Conservation (phyloP, 2,329 filamentous ascomycete genomes). For the Alternaria sp. region DNA sequence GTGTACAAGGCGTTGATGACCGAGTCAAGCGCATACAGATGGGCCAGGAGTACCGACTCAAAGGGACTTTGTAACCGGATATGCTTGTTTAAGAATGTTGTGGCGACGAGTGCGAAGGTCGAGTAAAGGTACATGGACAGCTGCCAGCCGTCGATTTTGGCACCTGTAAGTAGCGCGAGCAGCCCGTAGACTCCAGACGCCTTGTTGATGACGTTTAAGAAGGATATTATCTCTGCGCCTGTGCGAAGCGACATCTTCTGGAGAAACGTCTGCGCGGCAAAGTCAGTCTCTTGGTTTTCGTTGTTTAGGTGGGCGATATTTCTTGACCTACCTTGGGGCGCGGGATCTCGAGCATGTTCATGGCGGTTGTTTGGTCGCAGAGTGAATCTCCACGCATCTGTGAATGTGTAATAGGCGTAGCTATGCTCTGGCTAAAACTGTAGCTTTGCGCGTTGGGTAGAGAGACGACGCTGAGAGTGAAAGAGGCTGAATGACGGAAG, state of each 20-base stretch:
- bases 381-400: constrained; percentile 6
- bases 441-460: constrained; percentile 10
- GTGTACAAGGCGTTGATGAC: constrained; percentile 84
- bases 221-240: constrained; percentile 82
- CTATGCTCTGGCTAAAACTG: constrained; percentile 31
- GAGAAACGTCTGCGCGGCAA: constrained; percentile 73
- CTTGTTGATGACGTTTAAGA: constrained; percentile 89
- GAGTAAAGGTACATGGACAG: constrained; percentile 93
- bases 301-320: constrained; percentile 10
- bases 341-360: constrained; percentile 50
- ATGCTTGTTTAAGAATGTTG: constrained; percentile 77
- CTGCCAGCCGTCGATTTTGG: constrained; percentile 81
- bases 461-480: constrained; percentile 13
- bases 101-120: constrained; percentile 71
- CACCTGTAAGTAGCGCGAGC: constrained; percentile 87
- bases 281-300: constrained; percentile 23
- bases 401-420: constrained; percentile 18
- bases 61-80: constrained; percentile 81
- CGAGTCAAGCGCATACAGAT: constrained; percentile 85
- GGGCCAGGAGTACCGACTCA: constrained; percentile 81
- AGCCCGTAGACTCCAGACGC: constrained; percentile 89
- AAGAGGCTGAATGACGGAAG: constrained; percentile 25
- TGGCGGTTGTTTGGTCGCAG: constrained; percentile 22
- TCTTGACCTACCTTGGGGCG: constrained; percentile 47
- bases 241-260: constrained; percentile 86